Percentiles rank a stretch among this genome's conserved stretches.
phyloP scores from a whole-genome alignment of 1,139 yeast genomes.

The Magnusiomyces suaveolens region DNA sequence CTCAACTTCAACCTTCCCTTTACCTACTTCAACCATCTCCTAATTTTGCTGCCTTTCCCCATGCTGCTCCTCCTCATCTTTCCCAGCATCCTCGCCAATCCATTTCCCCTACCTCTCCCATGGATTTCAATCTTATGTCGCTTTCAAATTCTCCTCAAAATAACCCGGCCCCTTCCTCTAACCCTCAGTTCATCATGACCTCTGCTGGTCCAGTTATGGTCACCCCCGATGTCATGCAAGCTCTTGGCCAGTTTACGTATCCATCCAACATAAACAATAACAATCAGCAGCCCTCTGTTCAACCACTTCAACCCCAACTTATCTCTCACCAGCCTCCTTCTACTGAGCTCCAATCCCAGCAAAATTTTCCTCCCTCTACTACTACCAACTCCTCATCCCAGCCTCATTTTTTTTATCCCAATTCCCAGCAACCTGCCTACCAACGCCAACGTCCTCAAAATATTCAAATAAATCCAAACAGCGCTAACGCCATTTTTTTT shows the following conservation, averaged over 20 bases:
- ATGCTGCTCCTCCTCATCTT: too few species aligned
- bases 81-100: not conserved
- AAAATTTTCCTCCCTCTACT: not conserved
- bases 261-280: too few species aligned
- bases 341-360: not conserved
- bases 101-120: not conserved
- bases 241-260: not conserved
- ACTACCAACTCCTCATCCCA: too few species aligned
- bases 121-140: not conserved
- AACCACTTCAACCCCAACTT: not conserved
- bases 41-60: not conserved
- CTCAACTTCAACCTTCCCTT: not conserved
- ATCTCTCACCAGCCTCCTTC: too few species aligned
- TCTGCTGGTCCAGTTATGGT: not conserved
- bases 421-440: not conserved
- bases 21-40: not conserved
- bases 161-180: not conserved
- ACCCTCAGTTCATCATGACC: not conserved
- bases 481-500: slow-evolving; percentile 1
- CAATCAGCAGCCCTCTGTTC: not conserved
- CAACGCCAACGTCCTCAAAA: slow-evolving; percentile 2
- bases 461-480: slow-evolving; percentile 3
- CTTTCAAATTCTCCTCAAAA: not conserved
- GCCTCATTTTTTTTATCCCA: not conserved
- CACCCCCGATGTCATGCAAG: not conserved